These are phyloP conservation scores for Hyaloscypha bicolor DNA, from an alignment of 495 filamentous ascomycete species.

Conservation along the genomic window DNA sequence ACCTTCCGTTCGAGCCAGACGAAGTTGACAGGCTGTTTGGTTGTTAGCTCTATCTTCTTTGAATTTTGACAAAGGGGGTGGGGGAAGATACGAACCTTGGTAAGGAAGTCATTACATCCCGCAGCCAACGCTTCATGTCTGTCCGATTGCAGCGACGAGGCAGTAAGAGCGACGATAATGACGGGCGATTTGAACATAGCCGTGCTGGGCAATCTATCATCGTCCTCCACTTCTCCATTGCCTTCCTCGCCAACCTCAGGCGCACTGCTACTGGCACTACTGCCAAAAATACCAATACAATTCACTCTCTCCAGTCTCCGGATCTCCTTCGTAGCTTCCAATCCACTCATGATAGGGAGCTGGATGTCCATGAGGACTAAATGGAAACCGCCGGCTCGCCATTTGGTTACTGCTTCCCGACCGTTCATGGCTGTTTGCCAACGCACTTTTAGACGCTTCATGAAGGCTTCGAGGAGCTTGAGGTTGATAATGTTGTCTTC, in stretches of 20 bases:
- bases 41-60: constrained; percentile 2
- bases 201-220: constrained; percentile 68
- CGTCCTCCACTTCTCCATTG: constrained; percentile 45
- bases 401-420: constrained; percentile 88
- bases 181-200: constrained; percentile 91
- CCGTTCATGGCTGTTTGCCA: constrained; percentile 98
- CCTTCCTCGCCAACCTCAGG: constrained; percentile 40
- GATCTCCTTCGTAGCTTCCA: constrained; percentile 98
- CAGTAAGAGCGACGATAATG: constrained; percentile 96
- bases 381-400: constrained; percentile 94
- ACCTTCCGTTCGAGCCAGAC: constrained; percentile 97
- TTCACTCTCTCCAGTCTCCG: constrained; percentile 86
- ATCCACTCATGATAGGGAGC: constrained; percentile 92
- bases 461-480: constrained; percentile 88
- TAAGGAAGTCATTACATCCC: constrained; percentile 97
- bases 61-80: constrained; percentile 5
- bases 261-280: constrained; percentile 41
- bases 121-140: constrained; percentile 93
- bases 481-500: constrained; percentile 99
- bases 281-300: constrained; percentile 81
- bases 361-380: constrained; percentile 99
- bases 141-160: constrained; percentile 89
- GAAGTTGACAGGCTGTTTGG: constrained; percentile 83
- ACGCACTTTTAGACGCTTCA: constrained; percentile 95
- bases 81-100: constrained; percentile 69